A percentile compares a stretch with the other conserved stretches of the same genome.
Conservation (phyloP, 371 early-diverging fungal genomes). For the Chytridiales sp. region DNA sequence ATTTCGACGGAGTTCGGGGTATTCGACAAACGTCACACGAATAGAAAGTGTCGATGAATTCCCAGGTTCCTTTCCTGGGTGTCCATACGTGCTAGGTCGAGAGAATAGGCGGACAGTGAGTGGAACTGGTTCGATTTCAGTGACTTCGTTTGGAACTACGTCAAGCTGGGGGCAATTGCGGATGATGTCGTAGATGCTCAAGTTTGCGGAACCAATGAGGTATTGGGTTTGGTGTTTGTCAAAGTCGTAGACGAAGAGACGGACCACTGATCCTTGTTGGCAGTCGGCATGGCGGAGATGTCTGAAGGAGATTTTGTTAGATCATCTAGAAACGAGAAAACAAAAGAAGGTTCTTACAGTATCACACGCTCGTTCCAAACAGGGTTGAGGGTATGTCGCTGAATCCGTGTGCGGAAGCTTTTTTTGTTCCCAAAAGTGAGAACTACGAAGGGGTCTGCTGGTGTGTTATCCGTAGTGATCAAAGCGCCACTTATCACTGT, state of each 20-base stretch:
- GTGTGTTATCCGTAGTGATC: background rate
- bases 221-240: slow-evolving; percentile 77
- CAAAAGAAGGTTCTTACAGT: slow-evolving; percentile 3
- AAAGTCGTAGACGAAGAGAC: slow-evolving; percentile 73
- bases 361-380: slow-evolving; percentile 65
- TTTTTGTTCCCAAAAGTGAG: slow-evolving; percentile 65
- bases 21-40: slow-evolving; percentile 19
- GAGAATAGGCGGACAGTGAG: too few species aligned
- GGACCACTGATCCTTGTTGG: slow-evolving; percentile 60
- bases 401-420: slow-evolving; percentile 67
- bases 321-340: background rate
- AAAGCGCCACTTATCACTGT: background rate
- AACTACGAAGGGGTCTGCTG: slow-evolving; percentile 77
- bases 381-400: slow-evolving; percentile 79
- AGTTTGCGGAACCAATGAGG: slow-evolving; percentile 60
- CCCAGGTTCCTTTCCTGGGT: too few species aligned
- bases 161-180: slow-evolving; percentile 3
- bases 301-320: too few species aligned
- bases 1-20: slow-evolving; percentile 59
- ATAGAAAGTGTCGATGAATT: too few species aligned
- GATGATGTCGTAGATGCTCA: slow-evolving; percentile 32
- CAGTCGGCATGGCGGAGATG: slow-evolving; percentile 42
- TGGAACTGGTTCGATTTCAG: too few species aligned
- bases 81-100: too few species aligned
- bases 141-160: background rate